phyloP scores from a whole-genome alignment of 331 rosid genomes.

The Dryas integrifolia region DNA sequence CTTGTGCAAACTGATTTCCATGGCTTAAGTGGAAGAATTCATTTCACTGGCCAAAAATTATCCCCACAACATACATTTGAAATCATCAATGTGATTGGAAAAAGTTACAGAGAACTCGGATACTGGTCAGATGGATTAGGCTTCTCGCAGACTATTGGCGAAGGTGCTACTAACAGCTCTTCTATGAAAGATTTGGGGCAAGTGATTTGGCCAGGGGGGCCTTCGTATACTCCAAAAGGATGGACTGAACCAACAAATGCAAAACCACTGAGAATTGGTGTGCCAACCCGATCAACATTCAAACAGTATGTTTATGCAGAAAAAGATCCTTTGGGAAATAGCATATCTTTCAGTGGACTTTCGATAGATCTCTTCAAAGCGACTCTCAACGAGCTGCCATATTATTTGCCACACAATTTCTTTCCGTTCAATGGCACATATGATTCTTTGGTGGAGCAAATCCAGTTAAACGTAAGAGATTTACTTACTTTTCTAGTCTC shows the following conservation, averaged over 20 bases:
- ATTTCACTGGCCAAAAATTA: conserved; percentile 29
- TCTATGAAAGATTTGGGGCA: conserved; percentile 27
- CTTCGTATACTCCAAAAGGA: conserved; percentile 24
- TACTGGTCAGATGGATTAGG: conserved; percentile 47
- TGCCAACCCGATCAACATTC: conserved; percentile 26
- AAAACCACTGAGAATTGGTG: conserved; percentile 36
- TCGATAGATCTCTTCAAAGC: conserved; percentile 36
- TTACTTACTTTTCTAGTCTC: neutral
- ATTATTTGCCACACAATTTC: conserved; percentile 19
- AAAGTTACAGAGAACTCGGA: conserved; percentile 41
- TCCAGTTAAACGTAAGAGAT: conserved; percentile 32
- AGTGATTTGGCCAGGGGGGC: conserved; percentile 27
- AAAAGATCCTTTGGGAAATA: neutral
- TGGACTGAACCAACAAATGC: conserved; percentile 9
- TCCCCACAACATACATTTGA: conserved; percentile 14
- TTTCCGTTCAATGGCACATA: conserved; percentile 33
- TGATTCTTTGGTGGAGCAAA: conserved; percentile 35
- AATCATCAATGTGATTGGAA: conserved; percentile 34
- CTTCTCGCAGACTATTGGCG: conserved; percentile 23
- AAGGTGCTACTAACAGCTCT: neutral
- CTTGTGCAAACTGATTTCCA: conserved; percentile 31
- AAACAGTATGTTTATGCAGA: conserved; percentile 26
- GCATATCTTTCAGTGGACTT: conserved; percentile 25
- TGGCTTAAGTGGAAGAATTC: conserved; percentile 38
- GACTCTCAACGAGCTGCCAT: conserved; percentile 25